phyloP scores from a whole-genome alignment of 306 rosid species.

The Quercus bicolor region DNA sequence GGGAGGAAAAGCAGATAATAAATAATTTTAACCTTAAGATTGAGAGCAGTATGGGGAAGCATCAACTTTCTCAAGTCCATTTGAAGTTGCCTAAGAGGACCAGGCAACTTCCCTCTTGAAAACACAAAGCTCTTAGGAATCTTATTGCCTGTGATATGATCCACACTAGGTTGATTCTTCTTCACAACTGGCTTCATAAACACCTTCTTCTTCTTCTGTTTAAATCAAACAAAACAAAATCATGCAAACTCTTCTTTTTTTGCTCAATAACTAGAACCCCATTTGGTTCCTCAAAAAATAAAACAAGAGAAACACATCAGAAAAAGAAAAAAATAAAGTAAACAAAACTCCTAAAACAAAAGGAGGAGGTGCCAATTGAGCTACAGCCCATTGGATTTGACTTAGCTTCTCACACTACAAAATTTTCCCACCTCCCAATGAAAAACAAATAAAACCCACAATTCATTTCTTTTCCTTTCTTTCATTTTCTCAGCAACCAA shows the following conservation, averaged over 20 bases:
- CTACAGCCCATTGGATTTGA: background rate
- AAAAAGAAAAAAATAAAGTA: background rate
- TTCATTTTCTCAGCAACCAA: constrained; percentile 8
- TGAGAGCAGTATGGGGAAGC: constrained; percentile 87
- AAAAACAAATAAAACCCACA: background rate
- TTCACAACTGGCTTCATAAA: constrained; percentile 52
- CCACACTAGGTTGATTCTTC: constrained; percentile 64
- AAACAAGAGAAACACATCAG: too few species aligned
- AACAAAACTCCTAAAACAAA: background rate
- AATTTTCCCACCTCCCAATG: background rate
- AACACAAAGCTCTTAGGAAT: constrained; percentile 88
- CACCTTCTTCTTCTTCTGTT: constrained; percentile 42
- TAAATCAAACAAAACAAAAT: constrained; percentile 3
- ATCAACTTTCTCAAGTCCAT: constrained; percentile 86
- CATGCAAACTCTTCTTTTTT: background rate
- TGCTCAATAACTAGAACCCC: too few species aligned
- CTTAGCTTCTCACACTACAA: background rate
- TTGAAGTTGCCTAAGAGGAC: constrained; percentile 76
- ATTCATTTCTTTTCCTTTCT: background rate
- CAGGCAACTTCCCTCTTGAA: constrained; percentile 77
- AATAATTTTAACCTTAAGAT: constrained; percentile 46
- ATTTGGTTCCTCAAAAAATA: too few species aligned
- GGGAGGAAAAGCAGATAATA: background rate
- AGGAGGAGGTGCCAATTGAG: too few species aligned
- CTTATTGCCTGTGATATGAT: constrained; percentile 87